Base-by-base conservation (phyloP, 2,329 filamentous ascomycete species). In the Amauroascus verrucosus region DNA sequence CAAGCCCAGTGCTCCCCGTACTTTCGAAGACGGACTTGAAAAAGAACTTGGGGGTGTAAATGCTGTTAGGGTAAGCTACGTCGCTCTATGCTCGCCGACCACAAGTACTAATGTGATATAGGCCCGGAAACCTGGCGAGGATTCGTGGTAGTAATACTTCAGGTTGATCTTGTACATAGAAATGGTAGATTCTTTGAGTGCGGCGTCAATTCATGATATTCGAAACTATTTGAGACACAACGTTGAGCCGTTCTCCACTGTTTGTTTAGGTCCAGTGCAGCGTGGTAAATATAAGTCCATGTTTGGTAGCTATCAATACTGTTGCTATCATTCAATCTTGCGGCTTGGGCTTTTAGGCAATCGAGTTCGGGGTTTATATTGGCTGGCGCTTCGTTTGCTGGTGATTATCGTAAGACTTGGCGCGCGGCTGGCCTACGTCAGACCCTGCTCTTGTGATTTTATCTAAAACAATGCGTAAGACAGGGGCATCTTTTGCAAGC, bases 41-140 rank as follows among this genome's bases (percentile, higher is more conserved):
- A 77, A 78, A 64, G 87, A 91, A 66, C 72, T 93, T 56, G 87
- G 87, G 56, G 87, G 87, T 8, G 68, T 80, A 26, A 79, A 79
- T 63, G 83, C 83, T 54, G 57, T 82, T 51, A 75, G 79, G 71
- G 86, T 88, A 73, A 71, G 84, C 77, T 53, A 28, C 51, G 9
- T 40, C 8, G 2, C 6, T 30, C 48, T 47, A 16, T 2, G n/a
- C 11, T 8, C 51, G 41, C n/a, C n/a, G 33, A 18, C 35, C 33
- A 46, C 33, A 41, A 14, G 16, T 40, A 6, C 41, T 54, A 26
- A 54, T 6, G 16, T 38, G 26, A 13, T 38, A 5, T 51, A 72
- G 70, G 68, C 70, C 50, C 68, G 67, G 58, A 71, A 70, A 57
- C 54, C 63, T 48, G 62, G 64, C 33, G 67, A 71, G 43, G 52